Conservation (phyloP, 805 yeast genomes). For the Metschnikowia corniflorae region DNA sequence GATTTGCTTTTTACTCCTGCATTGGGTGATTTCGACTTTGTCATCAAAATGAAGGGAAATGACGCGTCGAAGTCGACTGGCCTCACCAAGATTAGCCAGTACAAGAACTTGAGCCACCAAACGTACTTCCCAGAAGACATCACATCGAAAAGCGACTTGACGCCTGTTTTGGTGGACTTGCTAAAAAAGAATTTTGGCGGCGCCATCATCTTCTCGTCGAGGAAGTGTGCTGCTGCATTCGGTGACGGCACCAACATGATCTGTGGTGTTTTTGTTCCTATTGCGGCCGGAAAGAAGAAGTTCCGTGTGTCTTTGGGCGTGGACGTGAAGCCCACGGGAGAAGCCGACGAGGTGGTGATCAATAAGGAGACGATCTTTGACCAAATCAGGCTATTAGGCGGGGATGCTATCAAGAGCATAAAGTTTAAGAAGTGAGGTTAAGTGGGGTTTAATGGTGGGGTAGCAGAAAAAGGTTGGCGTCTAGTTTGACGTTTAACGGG, state of each 20-base stretch:
- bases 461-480: too few species aligned
- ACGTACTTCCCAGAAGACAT: conserved; percentile 45
- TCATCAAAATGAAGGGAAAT: conserved; percentile 52
- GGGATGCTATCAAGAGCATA: conserved; percentile 50
- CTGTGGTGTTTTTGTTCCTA: conserved; percentile 79
- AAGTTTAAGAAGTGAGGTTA: conserved; percentile 29
- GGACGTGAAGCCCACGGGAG: conserved; percentile 61
- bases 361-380: conserved; percentile 70
- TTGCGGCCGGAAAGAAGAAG: conserved; percentile 53
- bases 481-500: too few species aligned
- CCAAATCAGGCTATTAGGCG: conserved; percentile 69
- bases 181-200: conserved; percentile 62
- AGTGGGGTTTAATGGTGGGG: too few species aligned
- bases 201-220: conserved; percentile 65
- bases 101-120: conserved; percentile 56
- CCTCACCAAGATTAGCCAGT: conserved; percentile 48
- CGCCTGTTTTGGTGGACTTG: conserved; percentile 56
- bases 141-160: conserved; percentile 55
- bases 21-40: conserved; percentile 78
- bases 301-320: conserved; percentile 79
- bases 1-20: conserved; percentile 75
- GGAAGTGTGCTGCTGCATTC: conserved; percentile 50
- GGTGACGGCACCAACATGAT: conserved; percentile 60
- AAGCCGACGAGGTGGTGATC: conserved; percentile 50
- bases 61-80: conserved; percentile 51